Evolutionary conservation across 2,329 filamentous ascomycete species (phyloP).

Genomic region (Fusarium beomiforme): DNA sequence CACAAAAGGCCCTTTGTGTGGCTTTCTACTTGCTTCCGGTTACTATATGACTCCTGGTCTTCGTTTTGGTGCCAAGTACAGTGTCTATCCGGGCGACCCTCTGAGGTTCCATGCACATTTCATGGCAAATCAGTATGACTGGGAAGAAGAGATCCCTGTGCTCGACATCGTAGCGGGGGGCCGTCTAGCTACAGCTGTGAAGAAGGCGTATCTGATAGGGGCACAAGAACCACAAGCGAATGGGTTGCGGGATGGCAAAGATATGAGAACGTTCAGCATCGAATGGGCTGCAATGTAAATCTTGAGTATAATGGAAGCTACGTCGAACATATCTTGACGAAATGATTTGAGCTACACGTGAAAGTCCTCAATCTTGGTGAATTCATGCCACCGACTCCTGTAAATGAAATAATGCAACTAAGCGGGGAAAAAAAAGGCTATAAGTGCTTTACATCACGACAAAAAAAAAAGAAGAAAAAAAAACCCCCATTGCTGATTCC

Average conservation of each 20-base stretch:
- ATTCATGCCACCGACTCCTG: conserved; percentile 24
- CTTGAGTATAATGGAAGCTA: conserved; percentile 16
- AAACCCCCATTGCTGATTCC: background rate
- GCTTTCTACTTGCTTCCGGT: conserved; percentile 78
- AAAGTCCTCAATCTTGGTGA: background rate
- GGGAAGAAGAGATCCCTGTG: conserved; percentile 86
- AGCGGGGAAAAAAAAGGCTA: conserved; percentile 43
- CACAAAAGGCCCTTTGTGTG: conserved; percentile 71
- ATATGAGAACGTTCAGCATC: conserved; percentile 80
- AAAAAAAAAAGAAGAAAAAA: too few relatives aligned
- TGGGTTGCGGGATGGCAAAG: conserved; percentile 46
- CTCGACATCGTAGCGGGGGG: conserved; percentile 88
- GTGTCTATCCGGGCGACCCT: conserved; percentile 94
- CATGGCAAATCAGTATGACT: conserved; percentile 82
- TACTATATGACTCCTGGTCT: conserved; percentile 93
- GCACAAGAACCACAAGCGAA: conserved; percentile 62
- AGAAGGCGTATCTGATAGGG: conserved; percentile 92
- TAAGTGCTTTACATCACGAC: background rate
- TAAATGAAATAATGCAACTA: conserved; percentile 9
- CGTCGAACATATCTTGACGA: conserved; percentile 8
- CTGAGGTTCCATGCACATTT: conserved; percentile 97
- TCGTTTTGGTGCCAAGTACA: conserved; percentile 93
- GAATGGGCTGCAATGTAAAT: conserved; percentile 93
- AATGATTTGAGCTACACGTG: conserved; percentile 3
- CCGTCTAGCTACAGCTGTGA: conserved; percentile 90